Base-by-base conservation (phyloP, 306 rosid species). In the Cucurbita argyrosperma region DNA sequence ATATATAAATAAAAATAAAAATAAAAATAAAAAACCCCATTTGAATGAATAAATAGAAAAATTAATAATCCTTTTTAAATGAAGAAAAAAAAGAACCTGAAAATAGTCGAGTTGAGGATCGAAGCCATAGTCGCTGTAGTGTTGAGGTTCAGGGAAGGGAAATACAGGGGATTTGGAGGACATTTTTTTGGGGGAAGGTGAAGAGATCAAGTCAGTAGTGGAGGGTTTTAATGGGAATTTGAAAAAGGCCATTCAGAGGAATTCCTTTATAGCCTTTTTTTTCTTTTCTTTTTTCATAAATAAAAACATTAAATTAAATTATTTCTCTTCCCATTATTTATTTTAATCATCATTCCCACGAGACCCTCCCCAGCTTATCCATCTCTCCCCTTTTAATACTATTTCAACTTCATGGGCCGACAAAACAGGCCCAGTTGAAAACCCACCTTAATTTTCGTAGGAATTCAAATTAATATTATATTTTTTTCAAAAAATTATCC, bases 71-170 rank as follows among this genome's bases (percentile, higher is more conserved):
- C 3, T 12, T 10, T 4, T 4, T 0, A 10, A 38, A 37, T 0
- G 14, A 4, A 14, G 19, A 35, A n/a, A 10, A 10, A 62, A 71
- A 13, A 2, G 46, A 71, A 94, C 99, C 89, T 94, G 99, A 71
- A 94, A 89, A 50, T 91, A 91, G 83, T 91, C 90, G 80, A 89
- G 77, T 79, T 90, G 96, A 19, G 98, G 92, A 79, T 94, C 98
- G 72, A 94, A 94, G 74, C 99, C 99, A 76, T 94, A 94, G 85
- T 94, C 99, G 67, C 92, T 89, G 83, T 88, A 94, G 62, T 94
- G 99, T 45, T 89, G 99, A 2, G 97, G 94, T 46, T 92, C 83
- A 8, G 96, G 86, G 61, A 90, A 85, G 14, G 96, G 96, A 18
- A 90, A 94, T 43, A 94, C 78, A 11, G 98, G 98, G 8, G 97